These are phyloP conservation scores for Alternaria sp. DNA, from an alignment of 2,329 filamentous ascomycete species.

Conservation along the genomic window DNA sequence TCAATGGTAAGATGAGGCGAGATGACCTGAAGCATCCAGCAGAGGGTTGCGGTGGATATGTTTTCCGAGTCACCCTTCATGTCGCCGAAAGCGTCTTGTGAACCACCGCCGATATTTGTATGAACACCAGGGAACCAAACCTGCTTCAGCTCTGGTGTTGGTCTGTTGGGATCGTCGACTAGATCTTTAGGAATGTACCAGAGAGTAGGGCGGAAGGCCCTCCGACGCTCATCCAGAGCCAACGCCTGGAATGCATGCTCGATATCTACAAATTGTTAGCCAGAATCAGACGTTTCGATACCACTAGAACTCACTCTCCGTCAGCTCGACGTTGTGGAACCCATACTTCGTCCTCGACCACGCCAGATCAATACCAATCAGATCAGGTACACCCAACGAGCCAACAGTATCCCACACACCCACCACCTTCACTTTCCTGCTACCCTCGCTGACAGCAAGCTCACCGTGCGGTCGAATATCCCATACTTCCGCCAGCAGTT, in stretches of 20 bases:
- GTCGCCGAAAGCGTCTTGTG: conserved; percentile 34
- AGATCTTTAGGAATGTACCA: conserved; percentile 54
- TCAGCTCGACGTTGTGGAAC: conserved; percentile 45
- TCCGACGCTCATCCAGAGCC: conserved; percentile 60
- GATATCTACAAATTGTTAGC: conserved; percentile 49
- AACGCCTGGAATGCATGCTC: conserved; percentile 63
- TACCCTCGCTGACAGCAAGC: conserved; percentile 25
- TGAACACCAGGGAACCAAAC: conserved; percentile 62
- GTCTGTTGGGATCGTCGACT: conserved; percentile 27
- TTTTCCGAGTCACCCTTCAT: conserved; percentile 47
- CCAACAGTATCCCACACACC: conserved; percentile 60
- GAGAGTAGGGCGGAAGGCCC: conserved; percentile 60
- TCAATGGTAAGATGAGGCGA: conserved; percentile 56
- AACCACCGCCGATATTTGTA: conserved; percentile 59
- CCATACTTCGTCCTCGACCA: conserved; percentile 32
- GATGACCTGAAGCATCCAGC: conserved; percentile 64
- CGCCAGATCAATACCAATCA: conserved; percentile 39
- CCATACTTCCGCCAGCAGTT: conserved; percentile 32
- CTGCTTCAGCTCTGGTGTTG: conserved; percentile 53
- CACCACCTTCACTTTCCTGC: conserved; percentile 50
- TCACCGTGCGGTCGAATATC: conserved; percentile 46
- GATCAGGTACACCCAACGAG: conserved; percentile 54
- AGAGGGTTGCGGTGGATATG: conserved; percentile 57
- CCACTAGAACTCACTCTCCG: conserved; percentile 34
- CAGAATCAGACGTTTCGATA: neutral